Percentiles rank a stretch among this genome's conserved stretches.
Conservation (phyloP, 164 flowering plant species). For the Nymphaea colorata region DNA sequence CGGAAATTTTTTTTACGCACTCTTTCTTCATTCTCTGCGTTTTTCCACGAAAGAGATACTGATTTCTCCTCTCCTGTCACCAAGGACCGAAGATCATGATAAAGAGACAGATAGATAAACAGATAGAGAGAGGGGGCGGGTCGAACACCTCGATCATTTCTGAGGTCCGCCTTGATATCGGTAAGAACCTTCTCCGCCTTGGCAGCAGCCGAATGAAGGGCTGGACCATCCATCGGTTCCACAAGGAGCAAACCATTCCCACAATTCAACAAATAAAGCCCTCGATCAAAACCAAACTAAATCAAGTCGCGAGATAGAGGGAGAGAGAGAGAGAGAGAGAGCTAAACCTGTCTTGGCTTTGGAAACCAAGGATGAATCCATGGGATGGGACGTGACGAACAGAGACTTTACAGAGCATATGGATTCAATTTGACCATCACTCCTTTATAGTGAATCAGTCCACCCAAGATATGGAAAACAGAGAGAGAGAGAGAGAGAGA, state of each 20-base stretch:
- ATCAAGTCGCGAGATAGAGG: neutral
- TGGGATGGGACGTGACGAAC: neutral
- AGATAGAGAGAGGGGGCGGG: neutral
- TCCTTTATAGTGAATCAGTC: too few relatives aligned
- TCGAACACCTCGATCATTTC: slow-evolving; percentile 34
- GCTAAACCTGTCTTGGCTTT: slow-evolving; percentile 44
- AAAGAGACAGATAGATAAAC: neutral
- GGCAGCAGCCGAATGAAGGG: slow-evolving; percentile 90
- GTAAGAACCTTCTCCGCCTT: slow-evolving; percentile 77
- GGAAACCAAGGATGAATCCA: slow-evolving; percentile 52
- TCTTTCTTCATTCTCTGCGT: neutral
- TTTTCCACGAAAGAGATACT: neutral
- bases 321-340: neutral
- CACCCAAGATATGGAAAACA: too few relatives aligned
- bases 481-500: too few relatives aligned
- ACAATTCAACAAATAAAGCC: neutral
- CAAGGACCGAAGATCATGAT: neutral
- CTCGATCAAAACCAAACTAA: neutral
- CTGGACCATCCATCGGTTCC: slow-evolving; percentile 9
- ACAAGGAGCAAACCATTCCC: neutral
- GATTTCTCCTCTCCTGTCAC: neutral
- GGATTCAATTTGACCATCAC: too few relatives aligned
- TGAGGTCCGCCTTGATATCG: slow-evolving; percentile 52
- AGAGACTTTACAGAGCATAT: neutral
- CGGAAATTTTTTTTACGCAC: neutral